A percentile compares a stretch with the other conserved stretches of the same genome.
phyloP scores from a whole-genome alignment of 2,329 filamentous ascomycete genomes.

The Iodosphaeria phyllophila region DNA sequence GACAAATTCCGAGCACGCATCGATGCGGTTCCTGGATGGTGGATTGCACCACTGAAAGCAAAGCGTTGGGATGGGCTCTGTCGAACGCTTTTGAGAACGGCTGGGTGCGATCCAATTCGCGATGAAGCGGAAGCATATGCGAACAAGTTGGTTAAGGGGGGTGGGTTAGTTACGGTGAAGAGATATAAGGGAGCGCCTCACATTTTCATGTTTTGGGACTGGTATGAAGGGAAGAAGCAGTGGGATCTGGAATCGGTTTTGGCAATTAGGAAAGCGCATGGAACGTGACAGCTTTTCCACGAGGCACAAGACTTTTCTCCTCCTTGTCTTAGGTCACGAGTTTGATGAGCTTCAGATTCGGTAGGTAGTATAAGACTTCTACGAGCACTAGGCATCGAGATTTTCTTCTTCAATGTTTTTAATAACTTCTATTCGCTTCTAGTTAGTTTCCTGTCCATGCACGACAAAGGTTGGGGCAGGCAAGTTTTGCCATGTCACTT shows the following conservation, averaged over 20 bases:
- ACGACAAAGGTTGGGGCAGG: no score
- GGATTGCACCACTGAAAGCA: slow-evolving; percentile 14
- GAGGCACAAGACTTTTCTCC: no score
- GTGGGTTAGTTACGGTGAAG: slow-evolving; percentile 21
- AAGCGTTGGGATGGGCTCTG: slow-evolving; percentile 13
- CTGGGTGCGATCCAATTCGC: slow-evolving; percentile 21
- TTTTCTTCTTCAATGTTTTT: no score
- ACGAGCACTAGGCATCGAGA: no score
- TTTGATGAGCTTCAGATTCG: no score
- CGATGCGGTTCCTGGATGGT: slow-evolving; percentile 15
- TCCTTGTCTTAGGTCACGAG: no score
- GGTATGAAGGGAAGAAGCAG: slow-evolving; percentile 12
- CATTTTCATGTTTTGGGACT: slow-evolving; percentile 20
- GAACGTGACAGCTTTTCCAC: no score
- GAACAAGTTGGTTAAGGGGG: slow-evolving; percentile 19
- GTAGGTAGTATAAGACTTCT: no score
- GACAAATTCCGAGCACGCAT: slow-evolving; percentile 10
- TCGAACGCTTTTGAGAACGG: slow-evolving; percentile 16
- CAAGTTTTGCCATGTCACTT: no score
- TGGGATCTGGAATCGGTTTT: slow-evolving; percentile 14
- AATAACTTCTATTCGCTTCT: no score
- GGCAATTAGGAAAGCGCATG: slow-evolving; percentile 14
- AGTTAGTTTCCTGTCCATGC: no score
- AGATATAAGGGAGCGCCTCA: slow-evolving; percentile 28
- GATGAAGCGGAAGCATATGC: slow-evolving; percentile 30